Conservation (phyloP, 2,329 filamentous ascomycete species). For the Alternaria arborescens region DNA sequence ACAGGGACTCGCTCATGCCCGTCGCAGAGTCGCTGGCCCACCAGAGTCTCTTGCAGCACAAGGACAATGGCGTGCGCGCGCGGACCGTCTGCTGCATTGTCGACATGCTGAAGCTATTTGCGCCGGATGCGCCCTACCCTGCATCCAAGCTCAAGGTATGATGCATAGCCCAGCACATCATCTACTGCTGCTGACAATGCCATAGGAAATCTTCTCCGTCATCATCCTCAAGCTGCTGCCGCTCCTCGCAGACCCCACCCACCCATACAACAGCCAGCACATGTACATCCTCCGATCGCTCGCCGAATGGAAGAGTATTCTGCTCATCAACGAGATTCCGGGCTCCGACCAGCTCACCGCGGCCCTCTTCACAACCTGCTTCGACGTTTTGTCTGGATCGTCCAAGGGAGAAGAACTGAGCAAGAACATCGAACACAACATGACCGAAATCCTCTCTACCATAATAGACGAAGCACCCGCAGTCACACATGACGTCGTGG, state of each 20-base stretch:
- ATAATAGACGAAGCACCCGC: slow-evolving; percentile 85
- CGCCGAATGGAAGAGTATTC: slow-evolving; percentile 91
- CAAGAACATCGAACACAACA: slow-evolving; percentile 92
- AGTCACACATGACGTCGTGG: slow-evolving; percentile 82
- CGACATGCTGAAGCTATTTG: slow-evolving; percentile 90
- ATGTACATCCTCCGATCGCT: slow-evolving; percentile 89
- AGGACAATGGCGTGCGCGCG: slow-evolving; percentile 91
- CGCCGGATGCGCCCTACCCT: slow-evolving; percentile 93
- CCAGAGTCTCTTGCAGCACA: slow-evolving; percentile 84
- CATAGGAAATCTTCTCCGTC: slow-evolving; percentile 88
- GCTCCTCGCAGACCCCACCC: slow-evolving; percentile 82
- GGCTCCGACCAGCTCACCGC: slow-evolving; percentile 78
- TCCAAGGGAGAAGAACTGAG: slow-evolving; percentile 83
- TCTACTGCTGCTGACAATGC: slow-evolving; percentile 16
- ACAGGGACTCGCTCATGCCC: slow-evolving; percentile 81
- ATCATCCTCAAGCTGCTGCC: slow-evolving; percentile 86
- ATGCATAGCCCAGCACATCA: neutral
- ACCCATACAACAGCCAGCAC: slow-evolving; percentile 93
- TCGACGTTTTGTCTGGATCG: slow-evolving; percentile 86
- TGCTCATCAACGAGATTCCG: slow-evolving; percentile 87
- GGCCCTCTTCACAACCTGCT: slow-evolving; percentile 83
- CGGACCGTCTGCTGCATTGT: slow-evolving; percentile 89
- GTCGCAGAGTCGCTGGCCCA: slow-evolving; percentile 87
- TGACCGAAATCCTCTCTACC: slow-evolving; percentile 84
- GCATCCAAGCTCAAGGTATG: slow-evolving; percentile 85